A percentile compares a stretch with the other conserved stretches of the same genome.
These are phyloP conservation scores for Hypoxylon rickii DNA, from an alignment of 495 filamentous ascomycete genomes.

Conservation along the genomic window DNA sequence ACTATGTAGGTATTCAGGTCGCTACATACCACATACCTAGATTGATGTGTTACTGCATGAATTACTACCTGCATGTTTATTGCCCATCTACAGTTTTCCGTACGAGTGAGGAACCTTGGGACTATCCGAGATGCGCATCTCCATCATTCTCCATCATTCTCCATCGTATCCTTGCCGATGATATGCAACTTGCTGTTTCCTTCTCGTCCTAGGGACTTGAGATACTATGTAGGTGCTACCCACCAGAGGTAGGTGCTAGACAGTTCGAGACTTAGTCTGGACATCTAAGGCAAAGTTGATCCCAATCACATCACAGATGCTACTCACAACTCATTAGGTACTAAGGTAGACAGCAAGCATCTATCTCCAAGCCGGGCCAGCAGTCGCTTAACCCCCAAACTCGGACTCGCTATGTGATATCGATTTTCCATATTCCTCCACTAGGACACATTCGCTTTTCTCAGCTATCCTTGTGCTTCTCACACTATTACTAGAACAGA, in stretches of 20 bases:
- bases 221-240: too few relatives aligned
- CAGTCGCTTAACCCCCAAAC: not conserved
- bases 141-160: too few relatives aligned
- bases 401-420: slow-evolving; percentile 1
- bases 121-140: too few relatives aligned
- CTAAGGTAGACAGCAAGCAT: not conserved
- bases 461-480: slow-evolving; percentile 1
- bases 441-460: slow-evolving; percentile 17
- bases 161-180: not conserved
- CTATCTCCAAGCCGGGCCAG: not conserved
- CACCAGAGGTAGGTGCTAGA: too few relatives aligned
- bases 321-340: too few relatives aligned
- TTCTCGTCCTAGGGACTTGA: not conserved
- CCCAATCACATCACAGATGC: too few relatives aligned
- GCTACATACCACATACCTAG: too few relatives aligned
- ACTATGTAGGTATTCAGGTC: too few relatives aligned
- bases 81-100: not conserved
- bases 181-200: not conserved
- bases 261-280: too few relatives aligned
- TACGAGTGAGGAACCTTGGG: too few relatives aligned
- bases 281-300: too few relatives aligned
- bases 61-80: not conserved
- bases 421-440: not conserved
- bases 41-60: not conserved
- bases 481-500: not conserved